These are phyloP conservation scores for Berberis vulgaris DNA, from an alignment of 164 flowering plant species.

Conservation along the genomic window DNA sequence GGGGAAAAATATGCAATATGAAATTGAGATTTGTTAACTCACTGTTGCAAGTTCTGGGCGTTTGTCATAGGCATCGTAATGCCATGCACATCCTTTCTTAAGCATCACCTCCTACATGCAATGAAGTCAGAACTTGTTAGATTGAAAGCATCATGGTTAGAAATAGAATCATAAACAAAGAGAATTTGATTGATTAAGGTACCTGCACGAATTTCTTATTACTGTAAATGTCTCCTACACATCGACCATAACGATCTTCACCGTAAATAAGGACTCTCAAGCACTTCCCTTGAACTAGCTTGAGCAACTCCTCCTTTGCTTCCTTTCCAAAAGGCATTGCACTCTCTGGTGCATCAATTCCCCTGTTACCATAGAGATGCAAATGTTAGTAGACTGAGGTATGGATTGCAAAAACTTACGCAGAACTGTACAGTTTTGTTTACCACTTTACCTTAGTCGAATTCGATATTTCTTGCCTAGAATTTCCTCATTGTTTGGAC, in stretches of 20 bases:
- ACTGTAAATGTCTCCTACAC: conserved; percentile 69
- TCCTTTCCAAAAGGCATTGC: conserved; percentile 78
- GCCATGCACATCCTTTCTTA: conserved; percentile 89
- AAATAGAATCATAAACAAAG: background rate
- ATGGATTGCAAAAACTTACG: background rate
- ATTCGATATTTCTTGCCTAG: conserved; percentile 67
- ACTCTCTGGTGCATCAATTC: conserved; percentile 90
- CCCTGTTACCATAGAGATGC: conserved; percentile 28
- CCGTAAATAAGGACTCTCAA: conserved; percentile 44
- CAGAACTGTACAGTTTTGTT: background rate
- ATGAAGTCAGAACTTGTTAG: background rate
- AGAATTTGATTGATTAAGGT: background rate
- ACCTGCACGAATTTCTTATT: conserved; percentile 80
- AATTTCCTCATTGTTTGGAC: conserved; percentile 49
- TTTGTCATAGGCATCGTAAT: conserved; percentile 63
- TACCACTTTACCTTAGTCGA: conserved; percentile 46
- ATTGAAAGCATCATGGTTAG: too few relatives aligned
- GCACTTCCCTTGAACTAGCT: conserved; percentile 53
- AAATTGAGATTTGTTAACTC: conserved; percentile 3
- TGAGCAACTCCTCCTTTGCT: conserved; percentile 55
- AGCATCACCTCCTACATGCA: conserved; percentile 58
- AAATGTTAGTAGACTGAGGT: background rate
- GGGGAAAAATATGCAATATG: background rate
- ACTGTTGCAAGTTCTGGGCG: conserved; percentile 56
- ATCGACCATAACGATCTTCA: conserved; percentile 62